These are phyloP conservation scores for Polytrichum commune DNA, from an alignment of 225 moss, liverwort and hornwort species.

Conservation along the genomic window DNA sequence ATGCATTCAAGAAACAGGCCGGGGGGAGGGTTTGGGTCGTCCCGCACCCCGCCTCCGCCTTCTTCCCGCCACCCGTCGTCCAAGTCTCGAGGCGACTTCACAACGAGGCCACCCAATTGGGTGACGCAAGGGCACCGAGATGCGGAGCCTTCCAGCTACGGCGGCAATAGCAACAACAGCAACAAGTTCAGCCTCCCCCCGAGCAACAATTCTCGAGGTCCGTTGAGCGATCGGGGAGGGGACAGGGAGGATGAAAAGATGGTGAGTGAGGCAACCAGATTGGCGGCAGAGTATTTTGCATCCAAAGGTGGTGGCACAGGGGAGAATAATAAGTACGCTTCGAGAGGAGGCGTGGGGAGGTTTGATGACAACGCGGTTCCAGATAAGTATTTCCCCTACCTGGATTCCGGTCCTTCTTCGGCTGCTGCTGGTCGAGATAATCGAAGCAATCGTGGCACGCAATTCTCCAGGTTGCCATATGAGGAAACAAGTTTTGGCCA, in stretches of 20 bases:
- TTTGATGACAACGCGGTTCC: not conserved
- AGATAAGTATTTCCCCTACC: slow-evolving; percentile 6
- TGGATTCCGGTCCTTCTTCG: slow-evolving; percentile 3
- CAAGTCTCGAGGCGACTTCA: slow-evolving; percentile 11
- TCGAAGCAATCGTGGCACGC: slow-evolving; percentile 2
- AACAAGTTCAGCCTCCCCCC: not conserved
- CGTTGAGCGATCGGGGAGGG: slow-evolving; percentile 6
- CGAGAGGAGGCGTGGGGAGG: slow-evolving; percentile 9
- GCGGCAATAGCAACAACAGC: not conserved
- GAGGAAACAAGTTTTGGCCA: slow-evolving; percentile 5
- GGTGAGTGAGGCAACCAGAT: slow-evolving; percentile 13
- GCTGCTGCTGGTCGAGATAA: not conserved
- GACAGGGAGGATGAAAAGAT: slow-evolving; percentile 11
- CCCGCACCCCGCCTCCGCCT: slow-evolving; percentile 4
- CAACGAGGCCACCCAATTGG: slow-evolving; percentile 1
- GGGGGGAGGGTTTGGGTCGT: slow-evolving; percentile 8
- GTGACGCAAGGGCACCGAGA: not conserved
- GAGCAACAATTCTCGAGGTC: not conserved
- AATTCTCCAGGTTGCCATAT: slow-evolving; percentile 5
- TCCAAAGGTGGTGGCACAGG: slow-evolving; percentile 2
- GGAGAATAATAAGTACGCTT: not conserved
- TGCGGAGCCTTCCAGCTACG: slow-evolving; percentile 7
- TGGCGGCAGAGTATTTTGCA: slow-evolving; percentile 23
- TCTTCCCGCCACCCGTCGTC: not conserved
- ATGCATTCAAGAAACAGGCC: slow-evolving; percentile 12